Evolutionary conservation across 1,139 yeast genomes (phyloP), one percentile per base, ranked within the genome.

Genomic region (Geotrichum cucujoidarum): DNA sequence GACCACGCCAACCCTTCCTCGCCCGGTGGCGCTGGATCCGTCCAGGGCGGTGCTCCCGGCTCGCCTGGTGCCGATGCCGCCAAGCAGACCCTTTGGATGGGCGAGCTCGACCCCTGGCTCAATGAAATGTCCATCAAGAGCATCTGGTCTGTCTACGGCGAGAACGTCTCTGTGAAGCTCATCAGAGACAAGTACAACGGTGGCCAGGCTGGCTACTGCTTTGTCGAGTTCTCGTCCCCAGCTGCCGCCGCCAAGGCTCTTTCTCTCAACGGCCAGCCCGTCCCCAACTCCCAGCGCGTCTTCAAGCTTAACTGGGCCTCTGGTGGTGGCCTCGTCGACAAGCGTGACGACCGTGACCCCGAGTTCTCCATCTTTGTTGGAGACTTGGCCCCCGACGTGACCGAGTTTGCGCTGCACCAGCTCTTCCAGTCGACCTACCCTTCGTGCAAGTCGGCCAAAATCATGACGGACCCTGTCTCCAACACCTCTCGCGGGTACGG

Each of bases 401-500:
- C 86, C 3, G 97, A 90, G 60, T 76, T 78, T n/a, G 76, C 77
- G 49, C 70, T 89, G 31, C 74, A 78, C 52, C 81, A 83, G 39
- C 69, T 78, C 39, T 89, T 90, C 67, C 88, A 83, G 60, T 70
- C 78, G 17, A 76, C 78, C 51, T 89, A 77, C 65, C 80, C 83
- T 7, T 80, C 90, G 32, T 82, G 90, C 47, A 81, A 85, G 57
- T 88, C 90, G 41, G 95, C 85, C 21, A 81, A 89, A 60, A 85
- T 90, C 50, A 88, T 89, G 90, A 71, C 81, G 3, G 96, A 89
- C 63, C 83, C 88, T 2, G 71, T 76, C 17, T 79, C 94, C 1
- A 85, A 83, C n/a, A 72, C 75, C 20, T 82, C 95, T 2, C 78
- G 92, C 57, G 95, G 97, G 36, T 88, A 86, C 67, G 97, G 97